Percentiles rank a stretch among this genome's conserved stretches.
Conservation (phyloP, 257 asterid genomes). For the Fraxinus anomala region DNA sequence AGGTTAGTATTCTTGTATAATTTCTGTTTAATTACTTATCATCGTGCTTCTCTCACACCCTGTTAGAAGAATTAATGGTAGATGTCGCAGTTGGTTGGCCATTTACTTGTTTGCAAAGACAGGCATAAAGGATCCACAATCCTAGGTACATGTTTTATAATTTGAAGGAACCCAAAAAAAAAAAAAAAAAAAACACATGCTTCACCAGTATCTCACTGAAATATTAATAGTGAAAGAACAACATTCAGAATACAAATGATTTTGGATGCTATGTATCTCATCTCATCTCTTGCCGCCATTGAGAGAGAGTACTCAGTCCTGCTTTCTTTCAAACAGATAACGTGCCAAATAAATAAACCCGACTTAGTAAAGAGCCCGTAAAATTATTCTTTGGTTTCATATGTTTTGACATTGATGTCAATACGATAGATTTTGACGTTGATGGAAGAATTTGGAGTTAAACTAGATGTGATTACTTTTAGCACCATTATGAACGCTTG, state of each 20-base stretch:
- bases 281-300: too few species aligned
- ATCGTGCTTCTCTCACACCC: slow-evolving; percentile 1
- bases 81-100: background rate
- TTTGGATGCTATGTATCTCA: background rate
- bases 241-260: background rate
- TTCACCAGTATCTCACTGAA: background rate
- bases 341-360: background rate
- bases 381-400: background rate
- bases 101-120: background rate
- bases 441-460: slow-evolving; percentile 63
- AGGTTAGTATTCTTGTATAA: slow-evolving; percentile 42
- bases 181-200: background rate
- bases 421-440: slow-evolving; percentile 47
- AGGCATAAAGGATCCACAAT: background rate
- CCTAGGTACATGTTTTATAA: background rate
- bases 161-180: background rate
- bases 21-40: slow-evolving; percentile 5
- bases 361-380: background rate
- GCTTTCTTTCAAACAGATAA: slow-evolving; percentile 4
- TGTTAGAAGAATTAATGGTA: background rate
- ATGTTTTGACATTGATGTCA: slow-evolving; percentile 7
- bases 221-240: background rate
- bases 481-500: slow-evolving; percentile 77
- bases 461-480: slow-evolving; percentile 66
- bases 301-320: too few species aligned